phyloP scores from a whole-genome alignment of 106 monocot genomes.

The Dendrobium nobile region DNA sequence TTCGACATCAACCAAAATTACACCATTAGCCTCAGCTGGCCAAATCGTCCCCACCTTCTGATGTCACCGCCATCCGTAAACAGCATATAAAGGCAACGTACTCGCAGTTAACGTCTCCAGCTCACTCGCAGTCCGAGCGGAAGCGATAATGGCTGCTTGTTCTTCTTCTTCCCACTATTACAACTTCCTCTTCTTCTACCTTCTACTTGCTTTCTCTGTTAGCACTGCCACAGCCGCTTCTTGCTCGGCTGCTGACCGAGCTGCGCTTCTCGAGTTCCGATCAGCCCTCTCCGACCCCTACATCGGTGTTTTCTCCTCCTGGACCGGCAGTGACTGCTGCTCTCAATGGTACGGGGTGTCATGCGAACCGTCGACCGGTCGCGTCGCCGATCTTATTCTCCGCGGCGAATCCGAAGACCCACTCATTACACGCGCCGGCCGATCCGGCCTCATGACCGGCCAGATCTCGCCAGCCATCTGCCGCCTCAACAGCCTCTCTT shows the following conservation, averaged over 20 bases:
- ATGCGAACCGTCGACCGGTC: slow-evolving; percentile 54
- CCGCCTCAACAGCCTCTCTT: slow-evolving; percentile 43
- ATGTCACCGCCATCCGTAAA: neutral
- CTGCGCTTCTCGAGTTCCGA: slow-evolving; percentile 37
- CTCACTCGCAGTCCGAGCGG: neutral
- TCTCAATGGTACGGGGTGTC: slow-evolving; percentile 72
- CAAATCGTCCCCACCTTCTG: neutral
- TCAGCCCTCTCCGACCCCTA: slow-evolving; percentile 37
- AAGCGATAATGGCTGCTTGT: neutral
- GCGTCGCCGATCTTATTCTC: slow-evolving; percentile 45
- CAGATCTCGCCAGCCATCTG: slow-evolving; percentile 50
- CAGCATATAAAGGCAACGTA: neutral
- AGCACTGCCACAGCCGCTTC: slow-evolving; percentile 2
- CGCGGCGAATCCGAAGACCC: slow-evolving; percentile 46
- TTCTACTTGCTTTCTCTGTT: slow-evolving; percentile 12
- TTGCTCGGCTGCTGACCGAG: slow-evolving; percentile 31
- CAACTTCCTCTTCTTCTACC: slow-evolving; percentile 11
- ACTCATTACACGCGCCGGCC: slow-evolving; percentile 31
- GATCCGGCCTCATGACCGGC: slow-evolving; percentile 70
- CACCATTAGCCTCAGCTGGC: neutral
- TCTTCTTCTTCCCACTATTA: neutral
- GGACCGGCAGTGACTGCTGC: slow-evolving; percentile 60
- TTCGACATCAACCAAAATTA: no score
- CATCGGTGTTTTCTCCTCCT: slow-evolving; percentile 53
- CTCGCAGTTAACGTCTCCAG: neutral